Conservation (phyloP, 2,329 filamentous ascomycete species). For the Curvularia verruculosa region DNA sequence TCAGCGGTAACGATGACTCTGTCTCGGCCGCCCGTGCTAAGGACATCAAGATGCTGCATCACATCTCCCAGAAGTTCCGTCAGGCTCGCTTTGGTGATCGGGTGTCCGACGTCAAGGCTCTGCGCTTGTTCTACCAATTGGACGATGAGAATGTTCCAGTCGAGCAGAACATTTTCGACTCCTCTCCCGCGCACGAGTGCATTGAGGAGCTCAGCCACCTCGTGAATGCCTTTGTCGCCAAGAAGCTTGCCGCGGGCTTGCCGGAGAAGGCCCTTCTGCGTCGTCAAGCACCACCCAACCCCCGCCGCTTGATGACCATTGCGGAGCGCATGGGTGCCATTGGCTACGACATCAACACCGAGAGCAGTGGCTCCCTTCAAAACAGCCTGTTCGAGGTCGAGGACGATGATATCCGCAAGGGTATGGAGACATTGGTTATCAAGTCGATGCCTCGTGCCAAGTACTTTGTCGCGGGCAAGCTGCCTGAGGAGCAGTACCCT, state of each 20-base stretch:
- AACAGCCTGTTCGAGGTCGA: slow-evolving; percentile 95
- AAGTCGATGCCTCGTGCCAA: slow-evolving; percentile 97
- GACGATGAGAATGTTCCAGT: slow-evolving; percentile 98
- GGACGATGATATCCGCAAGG: slow-evolving; percentile 87
- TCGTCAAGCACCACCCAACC: slow-evolving; percentile 82
- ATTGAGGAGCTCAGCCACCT: slow-evolving; percentile 96
- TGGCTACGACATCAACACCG: slow-evolving; percentile 86
- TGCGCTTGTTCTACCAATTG: slow-evolving; percentile 89
- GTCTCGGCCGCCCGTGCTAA: slow-evolving; percentile 71
- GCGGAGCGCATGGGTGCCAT: slow-evolving; percentile 91
- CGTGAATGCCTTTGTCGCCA: slow-evolving; percentile 86
- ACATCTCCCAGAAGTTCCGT: slow-evolving; percentile 86
- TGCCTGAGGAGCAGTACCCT: slow-evolving; percentile 75
- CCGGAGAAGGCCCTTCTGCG: slow-evolving; percentile 93
- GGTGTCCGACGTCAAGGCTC: slow-evolving; percentile 77
- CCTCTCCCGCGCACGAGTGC: slow-evolving; percentile 84
- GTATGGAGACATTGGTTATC: slow-evolving; percentile 93
- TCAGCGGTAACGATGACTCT: slow-evolving; percentile 70
- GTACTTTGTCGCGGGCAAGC: slow-evolving; percentile 86
- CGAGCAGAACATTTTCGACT: slow-evolving; percentile 94
- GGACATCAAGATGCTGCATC: slow-evolving; percentile 79
- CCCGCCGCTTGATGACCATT: slow-evolving; percentile 86
- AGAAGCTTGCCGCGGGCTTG: slow-evolving; percentile 77
- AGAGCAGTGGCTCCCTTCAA: slow-evolving; percentile 88
- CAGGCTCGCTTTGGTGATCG: slow-evolving; percentile 84